Percentiles rank a stretch among this genome's conserved stretches.
These are phyloP conservation scores for Glebionis coronaria DNA, from an alignment of 129 eudicot genomes.

Conservation along the genomic window DNA sequence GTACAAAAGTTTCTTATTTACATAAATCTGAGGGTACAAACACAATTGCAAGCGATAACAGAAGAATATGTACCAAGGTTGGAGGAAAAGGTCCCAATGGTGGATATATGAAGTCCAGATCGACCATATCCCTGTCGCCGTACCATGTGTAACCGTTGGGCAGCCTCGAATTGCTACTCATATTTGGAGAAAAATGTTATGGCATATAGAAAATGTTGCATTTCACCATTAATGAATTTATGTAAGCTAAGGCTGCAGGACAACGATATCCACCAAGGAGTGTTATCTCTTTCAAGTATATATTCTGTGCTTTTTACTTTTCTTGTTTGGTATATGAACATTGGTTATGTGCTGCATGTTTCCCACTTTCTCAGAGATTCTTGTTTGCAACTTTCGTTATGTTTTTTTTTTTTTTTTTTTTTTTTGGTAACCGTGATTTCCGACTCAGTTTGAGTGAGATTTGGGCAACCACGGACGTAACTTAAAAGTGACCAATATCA, in stretches of 20 bases:
- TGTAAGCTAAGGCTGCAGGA: background rate
- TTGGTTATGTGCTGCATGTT: background rate
- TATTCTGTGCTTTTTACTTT: constrained; percentile 14
- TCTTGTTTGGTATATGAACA: background rate
- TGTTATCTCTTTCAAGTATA: constrained; percentile 3
- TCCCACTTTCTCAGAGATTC: background rate
- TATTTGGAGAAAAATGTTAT: background rate
- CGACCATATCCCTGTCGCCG: background rate
- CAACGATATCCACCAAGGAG: background rate
- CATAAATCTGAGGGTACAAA: no score
- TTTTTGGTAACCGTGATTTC: no score
- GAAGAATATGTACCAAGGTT: background rate
- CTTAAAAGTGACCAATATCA: no score
- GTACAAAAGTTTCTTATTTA: no score
- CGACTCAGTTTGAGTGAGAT: no score
- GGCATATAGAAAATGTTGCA: background rate
- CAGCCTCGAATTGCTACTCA: constrained; percentile 3
- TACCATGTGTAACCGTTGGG: constrained; percentile 10
- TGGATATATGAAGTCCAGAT: background rate
- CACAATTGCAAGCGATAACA: no score
- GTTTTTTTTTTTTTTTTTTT: no score
- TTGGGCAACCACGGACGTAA: no score
- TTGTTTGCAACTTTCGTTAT: background rate
- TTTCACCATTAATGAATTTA: constrained; percentile 3
- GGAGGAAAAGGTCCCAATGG: background rate